Evolutionary conservation across 1,139 yeast genomes (phyloP).

Genomic region (Magnusiomyces suaveolens): DNA sequence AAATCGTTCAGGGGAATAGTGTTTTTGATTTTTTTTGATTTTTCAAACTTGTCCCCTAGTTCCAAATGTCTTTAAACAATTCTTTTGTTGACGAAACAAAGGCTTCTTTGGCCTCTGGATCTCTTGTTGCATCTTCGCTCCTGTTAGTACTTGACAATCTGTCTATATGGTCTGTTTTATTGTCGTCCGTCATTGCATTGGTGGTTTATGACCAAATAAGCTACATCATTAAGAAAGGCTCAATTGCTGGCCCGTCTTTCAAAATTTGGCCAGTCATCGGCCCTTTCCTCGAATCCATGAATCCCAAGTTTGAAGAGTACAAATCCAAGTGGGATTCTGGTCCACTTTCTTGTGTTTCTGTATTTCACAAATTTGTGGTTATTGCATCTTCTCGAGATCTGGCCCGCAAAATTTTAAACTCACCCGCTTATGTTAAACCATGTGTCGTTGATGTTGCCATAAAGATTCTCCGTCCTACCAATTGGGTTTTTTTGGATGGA

Average conservation of each 20-base stretch:
- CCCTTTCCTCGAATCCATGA: constrained; percentile 88
- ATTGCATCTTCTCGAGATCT: constrained; percentile 87
- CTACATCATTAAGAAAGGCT: constrained; percentile 71
- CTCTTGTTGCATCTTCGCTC: constrained; percentile 7
- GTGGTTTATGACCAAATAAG: constrained; percentile 71
- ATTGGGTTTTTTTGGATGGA: constrained; percentile 97
- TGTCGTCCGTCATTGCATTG: constrained; percentile 43
- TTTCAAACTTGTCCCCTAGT: too few relatives aligned
- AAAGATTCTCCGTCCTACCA: constrained; percentile 84
- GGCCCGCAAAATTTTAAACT: constrained; percentile 76
- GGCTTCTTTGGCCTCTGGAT: constrained; percentile 2
- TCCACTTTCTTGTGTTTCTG: constrained; percentile 88
- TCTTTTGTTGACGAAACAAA: neutral
- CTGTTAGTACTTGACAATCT: constrained; percentile 8
- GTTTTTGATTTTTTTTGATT: too few relatives aligned
- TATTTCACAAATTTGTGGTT: constrained; percentile 94
- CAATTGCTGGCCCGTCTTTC: constrained; percentile 78
- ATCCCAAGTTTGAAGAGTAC: constrained; percentile 93
- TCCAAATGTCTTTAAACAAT: neutral
- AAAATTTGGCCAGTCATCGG: constrained; percentile 94
- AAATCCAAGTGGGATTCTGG: constrained; percentile 91
- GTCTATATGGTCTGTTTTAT: constrained; percentile 38
- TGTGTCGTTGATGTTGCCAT: constrained; percentile 96
- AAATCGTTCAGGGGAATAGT: too few relatives aligned
- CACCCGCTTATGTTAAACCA: constrained; percentile 85